These are phyloP conservation scores for Puccinia hordei DNA, from an alignment of 1,284 basidiomycete genomes.

Conservation along the genomic window DNA sequence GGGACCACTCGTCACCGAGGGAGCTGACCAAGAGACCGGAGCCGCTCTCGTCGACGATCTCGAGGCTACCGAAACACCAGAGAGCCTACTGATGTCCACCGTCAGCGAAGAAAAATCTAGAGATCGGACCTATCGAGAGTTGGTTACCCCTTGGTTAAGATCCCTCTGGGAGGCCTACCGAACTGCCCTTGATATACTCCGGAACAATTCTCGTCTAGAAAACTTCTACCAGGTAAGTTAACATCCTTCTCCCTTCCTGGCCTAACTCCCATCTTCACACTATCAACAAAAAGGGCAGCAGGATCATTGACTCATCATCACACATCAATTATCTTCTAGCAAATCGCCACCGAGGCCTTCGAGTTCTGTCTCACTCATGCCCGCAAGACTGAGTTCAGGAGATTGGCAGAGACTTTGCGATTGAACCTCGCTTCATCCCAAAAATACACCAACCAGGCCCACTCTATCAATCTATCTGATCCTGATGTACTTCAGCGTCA, in stretches of 20 bases:
- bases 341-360: conserved; percentile 96
- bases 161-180: conserved; percentile 99
- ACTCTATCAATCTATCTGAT: conserved; percentile 97
- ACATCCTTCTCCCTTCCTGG: background rate
- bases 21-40: conserved; percentile 62
- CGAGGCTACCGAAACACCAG: conserved; percentile 85
- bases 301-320: background rate
- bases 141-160: conserved; percentile 96
- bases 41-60: conserved; percentile 71
- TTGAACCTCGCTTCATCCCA: conserved; percentile 92
- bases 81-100: conserved; percentile 81
- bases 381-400: conserved; percentile 95
- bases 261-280: background rate
- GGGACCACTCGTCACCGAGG: conserved; percentile 62
- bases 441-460: conserved; percentile 91
- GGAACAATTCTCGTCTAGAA: conserved; percentile 94
- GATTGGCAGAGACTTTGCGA: conserved; percentile 93
- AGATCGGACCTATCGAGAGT: conserved; percentile 90
- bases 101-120: conserved; percentile 89
- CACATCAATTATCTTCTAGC: conserved; percentile 64
- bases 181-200: conserved; percentile 91
- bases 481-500: conserved; percentile 94
- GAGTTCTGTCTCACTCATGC: conserved; percentile 91
- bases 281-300: background rate
- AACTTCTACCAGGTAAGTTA: conserved; percentile 82